Conservation (phyloP, 768 basidiomycete species). For the Amanita rubescens region DNA sequence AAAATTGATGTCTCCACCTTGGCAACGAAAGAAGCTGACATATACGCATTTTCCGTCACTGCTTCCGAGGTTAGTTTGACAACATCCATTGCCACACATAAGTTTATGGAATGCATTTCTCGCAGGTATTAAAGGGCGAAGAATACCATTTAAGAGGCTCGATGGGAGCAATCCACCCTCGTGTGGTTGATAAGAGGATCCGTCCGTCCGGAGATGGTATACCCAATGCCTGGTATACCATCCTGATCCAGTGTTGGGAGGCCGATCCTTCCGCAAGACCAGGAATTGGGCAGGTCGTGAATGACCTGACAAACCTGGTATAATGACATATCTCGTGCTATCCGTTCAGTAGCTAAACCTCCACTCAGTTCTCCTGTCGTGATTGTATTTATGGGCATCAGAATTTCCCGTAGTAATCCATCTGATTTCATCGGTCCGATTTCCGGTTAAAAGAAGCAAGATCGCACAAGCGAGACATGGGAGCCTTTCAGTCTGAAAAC, state of each 20-base stretch:
- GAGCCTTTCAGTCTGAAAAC: too few species aligned
- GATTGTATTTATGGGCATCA: neutral
- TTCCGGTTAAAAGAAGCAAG: too few species aligned
- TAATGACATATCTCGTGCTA: neutral
- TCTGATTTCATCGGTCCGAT: too few species aligned
- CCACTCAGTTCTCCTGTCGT: too few species aligned
- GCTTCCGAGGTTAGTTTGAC: neutral
- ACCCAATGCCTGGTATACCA: neutral
- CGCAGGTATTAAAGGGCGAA: neutral
- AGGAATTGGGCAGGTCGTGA: neutral
- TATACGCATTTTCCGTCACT: slow-evolving; percentile 1
- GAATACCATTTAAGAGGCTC: neutral
- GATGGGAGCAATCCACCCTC: neutral
- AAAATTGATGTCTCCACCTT: neutral
- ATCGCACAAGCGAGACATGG: too few species aligned
- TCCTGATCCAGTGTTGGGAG: neutral
- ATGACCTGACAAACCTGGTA: neutral
- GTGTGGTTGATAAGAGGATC: neutral
- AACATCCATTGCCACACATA: neutral
- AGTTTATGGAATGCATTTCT: neutral
- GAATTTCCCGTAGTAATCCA: too few species aligned
- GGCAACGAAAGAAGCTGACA: neutral
- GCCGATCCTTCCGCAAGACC: neutral
- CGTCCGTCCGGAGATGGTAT: neutral
- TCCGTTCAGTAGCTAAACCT: neutral